Evolutionary conservation across 202 grass and related monocot genomes (phyloP).

Genomic region (Schoenoplectus triqueter): DNA sequence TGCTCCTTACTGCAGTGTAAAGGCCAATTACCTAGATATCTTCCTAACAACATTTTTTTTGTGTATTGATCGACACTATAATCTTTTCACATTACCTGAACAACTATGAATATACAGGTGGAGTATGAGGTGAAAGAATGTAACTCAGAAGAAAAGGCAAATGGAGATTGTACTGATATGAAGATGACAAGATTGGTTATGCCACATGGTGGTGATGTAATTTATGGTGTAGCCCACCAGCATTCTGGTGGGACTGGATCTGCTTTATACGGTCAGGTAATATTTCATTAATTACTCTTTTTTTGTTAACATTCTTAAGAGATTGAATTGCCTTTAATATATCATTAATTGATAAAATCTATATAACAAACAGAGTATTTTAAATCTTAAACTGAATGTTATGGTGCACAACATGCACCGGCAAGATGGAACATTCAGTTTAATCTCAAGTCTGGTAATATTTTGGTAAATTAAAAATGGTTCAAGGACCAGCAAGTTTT

Average conservation of each 20-base stretch:
- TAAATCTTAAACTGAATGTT: background rate
- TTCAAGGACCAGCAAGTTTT: background rate
- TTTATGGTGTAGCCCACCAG: slow-evolving; percentile 79
- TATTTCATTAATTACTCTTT: background rate
- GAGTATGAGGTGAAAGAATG: slow-evolving; percentile 75
- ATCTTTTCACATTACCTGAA: slow-evolving; percentile 20
- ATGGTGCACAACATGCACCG: background rate
- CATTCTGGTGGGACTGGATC: slow-evolving; percentile 64
- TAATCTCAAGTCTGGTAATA: background rate
- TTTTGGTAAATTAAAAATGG: background rate
- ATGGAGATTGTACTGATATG: slow-evolving; percentile 52
- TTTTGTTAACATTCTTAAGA: background rate
- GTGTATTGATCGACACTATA: background rate
- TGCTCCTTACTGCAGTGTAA: background rate
- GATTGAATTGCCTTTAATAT: slow-evolving; percentile 1
- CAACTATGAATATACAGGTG: slow-evolving; percentile 37
- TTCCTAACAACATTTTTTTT: background rate
- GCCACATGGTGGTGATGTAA: slow-evolving; percentile 66
- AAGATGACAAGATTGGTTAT: slow-evolving; percentile 46
- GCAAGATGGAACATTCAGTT: background rate
- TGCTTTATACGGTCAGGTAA: slow-evolving; percentile 69
- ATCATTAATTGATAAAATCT: background rate
- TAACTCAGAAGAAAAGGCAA: slow-evolving; percentile 44
- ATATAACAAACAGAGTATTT: background rate
- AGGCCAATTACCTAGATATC: background rate